A percentile compares a stretch with the other conserved stretches of the same genome.
These are phyloP conservation scores for Symbiotaphrina buchneri DNA, from an alignment of 495 filamentous ascomycete species.

Conservation along the genomic window DNA sequence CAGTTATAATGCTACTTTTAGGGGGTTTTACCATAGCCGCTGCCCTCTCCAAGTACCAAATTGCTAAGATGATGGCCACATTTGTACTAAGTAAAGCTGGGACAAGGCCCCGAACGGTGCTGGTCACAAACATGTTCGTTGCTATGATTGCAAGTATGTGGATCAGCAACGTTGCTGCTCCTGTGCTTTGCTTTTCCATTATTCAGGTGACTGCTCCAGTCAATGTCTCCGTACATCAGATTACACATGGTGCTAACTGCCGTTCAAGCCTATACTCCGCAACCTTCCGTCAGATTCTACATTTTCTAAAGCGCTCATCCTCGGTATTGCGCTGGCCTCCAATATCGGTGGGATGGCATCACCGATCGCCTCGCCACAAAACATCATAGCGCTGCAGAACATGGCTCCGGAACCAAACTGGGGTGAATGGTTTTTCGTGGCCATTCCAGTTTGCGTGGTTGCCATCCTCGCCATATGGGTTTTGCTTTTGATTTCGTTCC, in stretches of 20 bases:
- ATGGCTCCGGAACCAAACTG: conserved; percentile 82
- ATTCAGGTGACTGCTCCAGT: conserved; percentile 37
- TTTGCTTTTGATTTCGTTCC: conserved; percentile 66
- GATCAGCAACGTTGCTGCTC: conserved; percentile 95
- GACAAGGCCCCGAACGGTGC: conserved; percentile 64
- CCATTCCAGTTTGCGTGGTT: conserved; percentile 78
- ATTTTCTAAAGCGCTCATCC: conserved; percentile 86
- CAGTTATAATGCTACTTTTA: conserved; percentile 94
- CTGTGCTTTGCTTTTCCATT: conserved; percentile 95
- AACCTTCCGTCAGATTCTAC: conserved; percentile 75
- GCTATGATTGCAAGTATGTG: conserved; percentile 96
- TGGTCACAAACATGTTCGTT: conserved; percentile 95
- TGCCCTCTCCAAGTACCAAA: conserved; percentile 88
- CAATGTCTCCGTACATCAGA: not conserved
- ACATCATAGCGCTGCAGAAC: conserved; percentile 86
- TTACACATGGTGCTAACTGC: too few relatives aligned
- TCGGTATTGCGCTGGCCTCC: conserved; percentile 86
- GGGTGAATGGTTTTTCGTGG: conserved; percentile 92
- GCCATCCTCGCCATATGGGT: conserved; percentile 79
- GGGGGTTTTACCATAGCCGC: conserved; percentile 94
- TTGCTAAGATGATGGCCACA: conserved; percentile 90
- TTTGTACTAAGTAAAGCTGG: conserved; percentile 95
- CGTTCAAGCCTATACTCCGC: conserved; percentile 61
- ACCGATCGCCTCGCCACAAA: conserved; percentile 91
- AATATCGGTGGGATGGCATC: conserved; percentile 94